A percentile compares a stretch with the other conserved stretches of the same genome.
Conservation (phyloP, 139 green algal genomes). For the Deuterostichococcus epilithicus region DNA sequence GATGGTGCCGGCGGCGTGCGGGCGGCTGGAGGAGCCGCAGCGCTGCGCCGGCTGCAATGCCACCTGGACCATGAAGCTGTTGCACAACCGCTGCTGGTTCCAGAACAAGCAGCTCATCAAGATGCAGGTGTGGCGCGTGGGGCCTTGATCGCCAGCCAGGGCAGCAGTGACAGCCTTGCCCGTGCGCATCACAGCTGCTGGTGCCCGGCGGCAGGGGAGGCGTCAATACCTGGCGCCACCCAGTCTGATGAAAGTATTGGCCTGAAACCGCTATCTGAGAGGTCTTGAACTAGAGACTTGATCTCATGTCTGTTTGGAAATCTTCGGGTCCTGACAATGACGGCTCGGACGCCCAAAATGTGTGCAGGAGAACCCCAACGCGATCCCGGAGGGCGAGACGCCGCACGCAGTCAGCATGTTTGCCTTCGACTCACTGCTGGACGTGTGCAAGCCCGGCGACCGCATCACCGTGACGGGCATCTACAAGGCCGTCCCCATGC, state of each 20-base stretch:
- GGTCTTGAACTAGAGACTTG: too few species aligned
- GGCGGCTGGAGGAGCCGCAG: conserved; percentile 76
- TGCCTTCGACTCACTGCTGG: conserved; percentile 79
- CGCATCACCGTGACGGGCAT: conserved; percentile 75
- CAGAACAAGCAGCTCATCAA: conserved; percentile 87
- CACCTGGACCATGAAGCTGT: conserved; percentile 60
- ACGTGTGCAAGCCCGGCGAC: conserved; percentile 80
- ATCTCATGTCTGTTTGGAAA: too few species aligned
- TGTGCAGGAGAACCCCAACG: conserved; percentile 86
- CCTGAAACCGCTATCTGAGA: too few species aligned
- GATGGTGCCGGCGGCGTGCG: conserved; percentile 43
- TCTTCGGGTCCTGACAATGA: conserved; percentile 52
- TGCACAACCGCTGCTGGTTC: conserved; percentile 84
- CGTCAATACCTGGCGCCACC: too few species aligned
- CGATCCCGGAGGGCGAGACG: conserved; percentile 97
- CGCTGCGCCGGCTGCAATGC: conserved; percentile 61
- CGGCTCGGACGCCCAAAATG: too few species aligned
- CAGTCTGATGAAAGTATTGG: too few species aligned
- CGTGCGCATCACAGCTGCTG: too few species aligned
- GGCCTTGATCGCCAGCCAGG: too few species aligned
- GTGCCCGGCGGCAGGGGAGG: too few species aligned
- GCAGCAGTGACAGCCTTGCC: too few species aligned
- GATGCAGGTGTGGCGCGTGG: conserved; percentile 31
- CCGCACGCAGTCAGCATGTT: conserved; percentile 87
- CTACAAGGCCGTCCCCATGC: conserved; percentile 77